Percentiles rank a stretch among this genome's conserved stretches.
Conservation (phyloP, 2,329 filamentous ascomycete species). For the Arthroderma uncinatum region DNA sequence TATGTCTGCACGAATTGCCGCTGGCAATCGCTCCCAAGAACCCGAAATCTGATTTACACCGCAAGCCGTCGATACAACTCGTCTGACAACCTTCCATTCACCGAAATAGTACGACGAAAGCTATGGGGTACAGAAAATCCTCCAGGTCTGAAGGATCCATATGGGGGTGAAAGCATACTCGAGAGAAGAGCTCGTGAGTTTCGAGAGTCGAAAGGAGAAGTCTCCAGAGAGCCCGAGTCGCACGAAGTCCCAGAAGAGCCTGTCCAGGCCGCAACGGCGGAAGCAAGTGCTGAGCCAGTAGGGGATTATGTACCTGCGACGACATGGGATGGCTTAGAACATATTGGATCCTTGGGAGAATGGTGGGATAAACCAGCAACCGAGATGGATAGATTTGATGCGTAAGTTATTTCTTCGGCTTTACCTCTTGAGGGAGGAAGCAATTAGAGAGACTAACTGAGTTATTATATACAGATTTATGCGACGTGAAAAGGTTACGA, state of each 20-base stretch:
- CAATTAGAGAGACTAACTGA: not conserved
- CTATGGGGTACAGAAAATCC: conserved; percentile 43
- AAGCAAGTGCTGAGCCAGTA: conserved; percentile 6
- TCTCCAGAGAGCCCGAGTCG: conserved; percentile 8
- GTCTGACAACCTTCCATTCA: conserved; percentile 25
- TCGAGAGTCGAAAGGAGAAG: not conserved
- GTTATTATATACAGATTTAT: conserved; percentile 24
- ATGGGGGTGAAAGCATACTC: conserved; percentile 31
- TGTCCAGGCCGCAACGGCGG: not conserved
- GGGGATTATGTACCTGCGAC: conserved; percentile 37
- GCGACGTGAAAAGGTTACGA: conserved; percentile 25
- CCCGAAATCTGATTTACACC: conserved; percentile 19
- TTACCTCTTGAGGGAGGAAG: not conserved
- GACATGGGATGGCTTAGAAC: conserved; percentile 44
- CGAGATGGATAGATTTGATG: conserved; percentile 30
- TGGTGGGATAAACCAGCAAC: conserved; percentile 31
- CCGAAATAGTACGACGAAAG: conserved; percentile 38
- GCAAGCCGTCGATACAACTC: conserved; percentile 22
- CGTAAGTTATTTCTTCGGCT: conserved; percentile 26
- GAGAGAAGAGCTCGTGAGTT: conserved; percentile 21
- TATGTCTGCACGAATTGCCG: conserved; percentile 34
- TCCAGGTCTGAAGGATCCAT: conserved; percentile 40
- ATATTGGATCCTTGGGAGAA: conserved; percentile 41
- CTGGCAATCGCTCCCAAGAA: conserved; percentile 27
- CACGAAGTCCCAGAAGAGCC: conserved; percentile 11